These are phyloP conservation scores for Leccinellum luteum DNA, from an alignment of 768 basidiomycete genomes.

Conservation along the genomic window DNA sequence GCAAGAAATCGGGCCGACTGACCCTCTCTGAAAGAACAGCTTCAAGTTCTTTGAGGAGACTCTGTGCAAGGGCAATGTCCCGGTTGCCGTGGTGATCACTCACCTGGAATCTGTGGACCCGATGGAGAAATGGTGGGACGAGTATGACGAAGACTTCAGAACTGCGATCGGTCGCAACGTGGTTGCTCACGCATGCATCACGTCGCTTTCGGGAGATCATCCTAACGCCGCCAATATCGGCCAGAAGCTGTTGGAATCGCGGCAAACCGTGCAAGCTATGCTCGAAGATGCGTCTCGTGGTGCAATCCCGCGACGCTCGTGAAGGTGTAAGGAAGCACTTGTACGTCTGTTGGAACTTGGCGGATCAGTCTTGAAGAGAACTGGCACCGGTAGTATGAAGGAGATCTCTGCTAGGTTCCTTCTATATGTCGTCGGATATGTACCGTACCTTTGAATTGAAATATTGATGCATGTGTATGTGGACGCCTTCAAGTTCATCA, in stretches of 20 bases:
- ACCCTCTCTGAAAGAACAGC: conserved; percentile 22
- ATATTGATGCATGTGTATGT: no score
- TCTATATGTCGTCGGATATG: no score
- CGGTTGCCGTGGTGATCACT: conserved; percentile 34
- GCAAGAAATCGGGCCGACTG: conserved; percentile 28
- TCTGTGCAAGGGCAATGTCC: conserved; percentile 32
- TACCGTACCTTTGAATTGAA: no score
- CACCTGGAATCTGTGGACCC: conserved; percentile 26
- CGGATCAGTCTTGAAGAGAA: neutral
- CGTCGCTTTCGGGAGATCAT: neutral
- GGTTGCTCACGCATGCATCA: conserved; percentile 20
- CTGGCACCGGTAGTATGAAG: neutral
- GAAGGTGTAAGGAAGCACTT: neutral
- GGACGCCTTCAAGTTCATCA: no score
- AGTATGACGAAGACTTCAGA: conserved; percentile 1
- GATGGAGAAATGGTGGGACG: conserved; percentile 25
- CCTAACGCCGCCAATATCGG: neutral
- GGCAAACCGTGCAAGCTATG: neutral
- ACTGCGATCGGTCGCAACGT: neutral
- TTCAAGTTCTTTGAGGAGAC: conserved; percentile 31
- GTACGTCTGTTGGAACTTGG: neutral
- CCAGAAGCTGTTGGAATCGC: neutral
- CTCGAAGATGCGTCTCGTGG: neutral
- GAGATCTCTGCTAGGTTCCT: no score
- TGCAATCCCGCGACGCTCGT: neutral